Evolutionary conservation across 345 rosid species (phyloP).

Genomic region (Citrus unshiu): DNA sequence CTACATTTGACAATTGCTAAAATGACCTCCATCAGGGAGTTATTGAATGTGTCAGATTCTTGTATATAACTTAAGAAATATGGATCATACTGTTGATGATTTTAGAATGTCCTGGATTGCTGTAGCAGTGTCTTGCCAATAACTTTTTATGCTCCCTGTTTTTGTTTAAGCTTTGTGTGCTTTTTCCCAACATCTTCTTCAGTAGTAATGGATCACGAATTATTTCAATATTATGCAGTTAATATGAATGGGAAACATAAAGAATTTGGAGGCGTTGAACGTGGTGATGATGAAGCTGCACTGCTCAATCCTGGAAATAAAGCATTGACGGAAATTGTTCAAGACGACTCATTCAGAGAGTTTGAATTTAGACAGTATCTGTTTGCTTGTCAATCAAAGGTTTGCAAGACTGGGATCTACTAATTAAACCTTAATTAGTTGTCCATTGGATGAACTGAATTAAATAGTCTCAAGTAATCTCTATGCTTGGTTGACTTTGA

Average conservation of each 20-base stretch:
- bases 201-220: constrained; percentile 1
- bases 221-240: constrained; percentile 44
- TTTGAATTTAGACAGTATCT: constrained; percentile 95
- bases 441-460: not conserved
- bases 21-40: not conserved
- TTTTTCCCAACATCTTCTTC: not conserved
- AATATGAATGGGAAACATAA: constrained; percentile 65
- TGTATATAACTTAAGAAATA: not conserved
- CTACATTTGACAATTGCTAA: not conserved
- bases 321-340: constrained; percentile 69
- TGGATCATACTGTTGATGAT: not conserved
- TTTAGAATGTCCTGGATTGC: not conserved
- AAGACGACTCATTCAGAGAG: constrained; percentile 91
- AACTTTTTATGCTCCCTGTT: not conserved
- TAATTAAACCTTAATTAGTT: constrained; percentile 12
- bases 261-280: constrained; percentile 87
- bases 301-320: constrained; percentile 73
- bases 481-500: constrained; percentile 2
- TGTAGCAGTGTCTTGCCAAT: not conserved
- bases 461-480: not conserved
- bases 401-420: constrained; percentile 29
- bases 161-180: not conserved
- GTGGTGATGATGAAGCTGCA: constrained; percentile 89
- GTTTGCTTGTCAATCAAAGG: constrained; percentile 92
- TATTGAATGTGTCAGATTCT: not conserved